Evolutionary conservation across 805 yeast species (phyloP).

Genomic region (Babjeviella inositovora): DNA sequence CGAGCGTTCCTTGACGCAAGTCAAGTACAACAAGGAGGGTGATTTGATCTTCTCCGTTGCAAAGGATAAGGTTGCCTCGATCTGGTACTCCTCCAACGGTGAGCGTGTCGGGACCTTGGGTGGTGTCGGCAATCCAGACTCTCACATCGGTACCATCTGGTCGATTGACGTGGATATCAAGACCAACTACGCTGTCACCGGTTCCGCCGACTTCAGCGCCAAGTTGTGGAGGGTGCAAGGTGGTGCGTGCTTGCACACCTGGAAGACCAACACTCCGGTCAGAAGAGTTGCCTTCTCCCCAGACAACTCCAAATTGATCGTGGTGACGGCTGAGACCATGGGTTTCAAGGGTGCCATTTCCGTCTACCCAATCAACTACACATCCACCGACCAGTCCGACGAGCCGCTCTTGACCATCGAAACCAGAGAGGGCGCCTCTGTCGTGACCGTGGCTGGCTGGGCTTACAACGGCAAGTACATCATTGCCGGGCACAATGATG

Average conservation of each 20-base stretch:
- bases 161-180: constrained; percentile 72
- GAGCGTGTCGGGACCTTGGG: constrained; percentile 88
- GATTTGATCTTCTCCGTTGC: constrained; percentile 86
- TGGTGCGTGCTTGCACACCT: constrained; percentile 61
- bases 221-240: constrained; percentile 73
- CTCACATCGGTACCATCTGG: constrained; percentile 90
- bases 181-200: constrained; percentile 65
- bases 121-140: no score
- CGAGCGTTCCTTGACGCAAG: constrained; percentile 95
- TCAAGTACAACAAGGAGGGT: constrained; percentile 90
- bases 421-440: constrained; percentile 35
- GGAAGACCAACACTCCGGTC: constrained; percentile 73
- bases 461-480: constrained; percentile 58
- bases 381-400: constrained; percentile 20
- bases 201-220: constrained; percentile 78
- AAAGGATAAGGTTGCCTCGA: constrained; percentile 77
- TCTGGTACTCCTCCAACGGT: constrained; percentile 93
- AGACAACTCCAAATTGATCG: constrained; percentile 48
- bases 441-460: constrained; percentile 79
- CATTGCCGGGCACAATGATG: constrained; percentile 81
- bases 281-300: constrained; percentile 81
- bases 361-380: constrained; percentile 41
- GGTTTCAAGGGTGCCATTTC: constrained; percentile 68
- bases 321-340: constrained; percentile 86
- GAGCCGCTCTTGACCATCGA: constrained; percentile 46